Evolutionary conservation across 2,329 filamentous ascomycete genomes (phyloP).

Genomic region (Cladobotryum protrusum): DNA sequence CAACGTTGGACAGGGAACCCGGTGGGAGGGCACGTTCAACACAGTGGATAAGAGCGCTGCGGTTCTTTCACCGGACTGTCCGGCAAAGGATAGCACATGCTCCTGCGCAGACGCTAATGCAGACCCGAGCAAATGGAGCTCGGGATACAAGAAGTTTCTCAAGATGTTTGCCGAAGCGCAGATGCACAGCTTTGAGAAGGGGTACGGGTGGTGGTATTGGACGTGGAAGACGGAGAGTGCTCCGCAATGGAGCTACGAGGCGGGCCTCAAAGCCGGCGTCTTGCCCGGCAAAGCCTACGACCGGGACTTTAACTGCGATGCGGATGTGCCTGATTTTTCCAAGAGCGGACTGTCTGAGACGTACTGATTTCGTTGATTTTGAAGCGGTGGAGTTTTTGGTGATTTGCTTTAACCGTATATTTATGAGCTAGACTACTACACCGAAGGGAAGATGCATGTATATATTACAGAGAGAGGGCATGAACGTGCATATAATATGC

Average conservation of each 20-base stretch:
- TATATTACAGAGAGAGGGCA: too few relatives aligned
- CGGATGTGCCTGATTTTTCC: conserved; percentile 48
- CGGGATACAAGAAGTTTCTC: conserved; percentile 77
- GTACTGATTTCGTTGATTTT: background rate
- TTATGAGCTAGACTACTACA: too few relatives aligned
- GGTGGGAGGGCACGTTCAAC: conserved; percentile 85
- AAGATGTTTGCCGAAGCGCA: conserved; percentile 90
- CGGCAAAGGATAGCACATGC: conserved; percentile 59
- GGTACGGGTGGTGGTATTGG: conserved; percentile 99
- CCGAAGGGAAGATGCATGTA: too few relatives aligned
- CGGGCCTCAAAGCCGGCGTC: conserved; percentile 69
- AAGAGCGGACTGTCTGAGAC: conserved; percentile 40
- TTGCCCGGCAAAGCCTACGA: conserved; percentile 70
- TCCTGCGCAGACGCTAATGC: conserved; percentile 72
- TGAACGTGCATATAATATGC: too few relatives aligned
- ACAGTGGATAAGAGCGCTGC: conserved; percentile 56
- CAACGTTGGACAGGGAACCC: conserved; percentile 79
- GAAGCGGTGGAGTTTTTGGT: too few relatives aligned
- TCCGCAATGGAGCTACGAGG: conserved; percentile 87
- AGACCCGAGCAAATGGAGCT: conserved; percentile 59
- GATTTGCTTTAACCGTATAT: too few relatives aligned
- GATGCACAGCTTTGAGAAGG: conserved; percentile 88
- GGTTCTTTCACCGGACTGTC: conserved; percentile 68
- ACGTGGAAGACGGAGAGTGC: conserved; percentile 89
- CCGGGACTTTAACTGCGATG: conserved; percentile 62